phyloP scores from a whole-genome alignment of 345 rosid species.

The Dovyalis caffra region DNA sequence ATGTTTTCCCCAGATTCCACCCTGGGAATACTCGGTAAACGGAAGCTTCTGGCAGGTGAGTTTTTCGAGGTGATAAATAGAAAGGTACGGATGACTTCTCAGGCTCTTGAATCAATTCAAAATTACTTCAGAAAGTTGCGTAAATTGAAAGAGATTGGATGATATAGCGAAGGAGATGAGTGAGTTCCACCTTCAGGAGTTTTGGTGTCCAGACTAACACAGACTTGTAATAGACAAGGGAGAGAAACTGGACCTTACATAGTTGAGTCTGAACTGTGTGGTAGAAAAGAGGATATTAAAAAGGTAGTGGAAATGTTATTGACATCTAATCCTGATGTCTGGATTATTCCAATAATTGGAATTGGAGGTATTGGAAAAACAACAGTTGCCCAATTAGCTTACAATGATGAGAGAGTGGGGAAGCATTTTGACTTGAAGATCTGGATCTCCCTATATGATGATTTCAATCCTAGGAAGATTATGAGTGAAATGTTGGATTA shows the following conservation, averaged over 20 bases:
- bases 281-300: background rate
- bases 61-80: background rate
- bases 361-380: too few relatives aligned
- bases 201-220: background rate
- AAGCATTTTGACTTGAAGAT: background rate
- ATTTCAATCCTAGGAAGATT: background rate
- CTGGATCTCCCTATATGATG: background rate
- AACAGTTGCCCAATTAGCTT: background rate
- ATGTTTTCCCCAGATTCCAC: background rate
- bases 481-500: background rate
- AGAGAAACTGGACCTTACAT: background rate
- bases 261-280: background rate
- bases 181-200: background rate
- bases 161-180: constrained; percentile 1
- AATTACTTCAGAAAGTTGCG: background rate
- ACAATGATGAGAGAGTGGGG: background rate
- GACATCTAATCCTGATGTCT: background rate
- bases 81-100: background rate
- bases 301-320: background rate
- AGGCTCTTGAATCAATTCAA: background rate
- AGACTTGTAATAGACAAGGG: background rate
- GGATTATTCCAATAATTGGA: background rate
- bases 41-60: background rate
- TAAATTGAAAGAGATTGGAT: constrained; percentile 13
- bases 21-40: background rate